Evolutionary conservation across 2,329 filamentous ascomycete genomes (phyloP).

Genomic region (Epichloe gansuensis): DNA sequence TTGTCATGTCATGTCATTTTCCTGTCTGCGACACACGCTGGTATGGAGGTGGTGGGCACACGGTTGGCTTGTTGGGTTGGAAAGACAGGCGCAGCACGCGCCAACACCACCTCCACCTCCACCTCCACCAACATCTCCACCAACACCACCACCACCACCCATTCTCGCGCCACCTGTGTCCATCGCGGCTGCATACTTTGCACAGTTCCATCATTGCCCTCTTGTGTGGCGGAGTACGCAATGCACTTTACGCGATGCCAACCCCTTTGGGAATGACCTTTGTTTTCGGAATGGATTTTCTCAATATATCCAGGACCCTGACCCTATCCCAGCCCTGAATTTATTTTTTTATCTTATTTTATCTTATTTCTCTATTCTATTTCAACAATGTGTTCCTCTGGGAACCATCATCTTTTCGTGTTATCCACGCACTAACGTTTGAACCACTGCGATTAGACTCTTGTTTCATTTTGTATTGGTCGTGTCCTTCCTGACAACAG

Average conservation of each 20-base stretch:
- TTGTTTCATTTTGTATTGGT: slow-evolving; percentile 8
- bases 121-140: not conserved
- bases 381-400: not conserved
- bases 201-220: too few relatives aligned
- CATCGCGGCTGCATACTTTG: not conserved
- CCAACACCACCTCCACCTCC: not conserved
- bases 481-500: slow-evolving; percentile 1
- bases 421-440: slow-evolving; percentile 2
- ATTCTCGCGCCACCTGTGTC: not conserved
- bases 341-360: too few relatives aligned
- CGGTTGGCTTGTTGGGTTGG: not conserved
- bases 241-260: not conserved
- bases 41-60: slow-evolving; percentile 1
- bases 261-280: not conserved
- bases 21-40: slow-evolving; percentile 4
- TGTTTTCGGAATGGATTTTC: not conserved
- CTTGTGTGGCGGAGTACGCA: too few relatives aligned
- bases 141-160: too few relatives aligned
- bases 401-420: not conserved
- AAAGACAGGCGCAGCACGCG: not conserved
- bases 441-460: slow-evolving; percentile 2
- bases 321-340: not conserved
- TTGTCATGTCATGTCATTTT: slow-evolving; percentile 4
- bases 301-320: not conserved
- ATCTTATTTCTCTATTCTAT: not conserved